Conservation (phyloP, 352 stramenopile genomes). For the Pseudoperonospora humuli region DNA sequence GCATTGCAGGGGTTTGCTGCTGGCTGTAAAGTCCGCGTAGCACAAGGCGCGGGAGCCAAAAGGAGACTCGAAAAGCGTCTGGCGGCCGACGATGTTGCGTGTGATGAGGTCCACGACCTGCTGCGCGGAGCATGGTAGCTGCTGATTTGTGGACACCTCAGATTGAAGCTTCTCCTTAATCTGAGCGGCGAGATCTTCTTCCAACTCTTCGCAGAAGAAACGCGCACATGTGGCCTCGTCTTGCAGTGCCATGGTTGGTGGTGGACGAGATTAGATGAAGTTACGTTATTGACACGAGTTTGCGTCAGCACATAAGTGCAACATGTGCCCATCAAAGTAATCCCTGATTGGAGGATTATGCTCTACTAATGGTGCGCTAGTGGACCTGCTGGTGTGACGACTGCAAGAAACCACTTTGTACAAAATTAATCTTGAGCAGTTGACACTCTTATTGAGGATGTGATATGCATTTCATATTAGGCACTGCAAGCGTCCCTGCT, state of each 20-base stretch:
- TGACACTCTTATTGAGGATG: no score
- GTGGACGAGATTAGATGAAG: neutral
- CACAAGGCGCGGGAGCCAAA: constrained; percentile 73
- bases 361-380: no score
- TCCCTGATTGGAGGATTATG: no score
- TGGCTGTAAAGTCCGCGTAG: constrained; percentile 95
- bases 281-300: neutral
- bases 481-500: no score
- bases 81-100: constrained; percentile 38
- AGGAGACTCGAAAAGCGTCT: constrained; percentile 47
- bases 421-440: no score
- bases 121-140: constrained; percentile 12
- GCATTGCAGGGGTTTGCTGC: constrained; percentile 72
- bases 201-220: constrained; percentile 77
- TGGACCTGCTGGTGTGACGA: no score
- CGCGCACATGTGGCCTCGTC: constrained; percentile 28
- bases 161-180: constrained; percentile 18
- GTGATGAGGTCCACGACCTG: constrained; percentile 29
- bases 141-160: neutral
- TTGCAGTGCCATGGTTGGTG: constrained; percentile 6
- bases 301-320: neutral
- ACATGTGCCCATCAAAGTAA: no score
- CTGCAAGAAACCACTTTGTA: no score
- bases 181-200: constrained; percentile 46
- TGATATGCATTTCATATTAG: no score